Evolutionary conservation across 768 basidiomycete species (phyloP), one percentile per base, ranked within the genome.

Genomic region (Inosperma sp.): DNA sequence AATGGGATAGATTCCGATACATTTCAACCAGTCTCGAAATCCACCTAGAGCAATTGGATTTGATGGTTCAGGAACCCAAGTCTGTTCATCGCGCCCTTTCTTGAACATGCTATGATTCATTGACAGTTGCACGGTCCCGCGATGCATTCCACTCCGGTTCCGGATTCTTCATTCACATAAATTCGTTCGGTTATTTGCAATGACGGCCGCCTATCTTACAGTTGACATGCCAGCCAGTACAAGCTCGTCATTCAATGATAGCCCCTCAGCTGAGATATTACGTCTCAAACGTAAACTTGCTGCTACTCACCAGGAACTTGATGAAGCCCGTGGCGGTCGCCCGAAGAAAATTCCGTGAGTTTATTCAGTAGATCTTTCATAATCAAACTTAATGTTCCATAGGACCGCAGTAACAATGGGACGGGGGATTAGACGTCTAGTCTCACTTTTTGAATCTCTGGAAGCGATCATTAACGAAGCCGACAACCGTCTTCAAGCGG

Each of bases 401-500:
- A 31, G 30, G 30, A 31, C n/a, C 8, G 30, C 30, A 8, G 35
- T 35, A 26, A 52, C 43, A 27, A 26, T 30, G 26, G 51, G 51
- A 46, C 44, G 51, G 19, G 45, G 51, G 10, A 52, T 52, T 22
- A 33, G 35, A 27, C 25, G 51, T 21, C 36, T 52, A 26, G 35
- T 52, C 25, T 26, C 51, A 3, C 43, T 52, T 36, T 52, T 52
- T 16, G 45, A 52, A 23, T 16, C 44, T 29, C 44, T 52, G 9
- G 44, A 52, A 19, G 21, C 21, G 37, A 35, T 52, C 12, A 40
- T 52, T 31, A 36, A 25, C 7, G 51, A 37, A 37, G 51, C 17
- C 8, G 51, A 52, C 36, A 52, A 37, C 22, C 51, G 51, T 12
- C 25, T 45, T 47, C 35, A 45, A 37, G 51, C 31, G 21, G 45